Evolutionary conservation across 257 asterid species (phyloP).

Genomic region (Solanum dulcamara): DNA sequence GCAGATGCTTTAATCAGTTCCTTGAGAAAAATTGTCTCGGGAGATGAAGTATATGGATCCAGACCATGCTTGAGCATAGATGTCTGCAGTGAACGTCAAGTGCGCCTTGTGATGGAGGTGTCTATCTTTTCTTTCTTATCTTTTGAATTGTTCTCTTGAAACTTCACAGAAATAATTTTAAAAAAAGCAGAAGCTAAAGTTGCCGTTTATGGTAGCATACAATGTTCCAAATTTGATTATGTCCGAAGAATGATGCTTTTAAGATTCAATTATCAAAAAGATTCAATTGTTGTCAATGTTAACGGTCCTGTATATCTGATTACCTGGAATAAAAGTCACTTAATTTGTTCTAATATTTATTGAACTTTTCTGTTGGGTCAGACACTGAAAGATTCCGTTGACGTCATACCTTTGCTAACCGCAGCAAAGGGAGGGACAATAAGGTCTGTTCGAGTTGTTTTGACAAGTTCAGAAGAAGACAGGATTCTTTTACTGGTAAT

Average conservation of each 20-base stretch:
- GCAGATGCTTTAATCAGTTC: conserved; percentile 60
- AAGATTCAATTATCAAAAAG: no score
- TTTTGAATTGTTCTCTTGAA: background rate
- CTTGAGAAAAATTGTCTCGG: conserved; percentile 53
- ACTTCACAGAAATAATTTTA: background rate
- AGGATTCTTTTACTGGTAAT: conserved; percentile 54
- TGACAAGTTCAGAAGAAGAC: conserved; percentile 74
- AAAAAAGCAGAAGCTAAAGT: background rate
- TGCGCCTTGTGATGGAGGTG: conserved; percentile 59
- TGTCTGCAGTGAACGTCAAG: conserved; percentile 81
- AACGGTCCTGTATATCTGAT: background rate
- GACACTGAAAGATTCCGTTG: conserved; percentile 43
- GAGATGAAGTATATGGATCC: conserved; percentile 57
- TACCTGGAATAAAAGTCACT: background rate
- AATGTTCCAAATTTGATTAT: background rate
- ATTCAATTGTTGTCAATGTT: background rate
- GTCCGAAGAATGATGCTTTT: background rate
- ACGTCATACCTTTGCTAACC: conserved; percentile 48
- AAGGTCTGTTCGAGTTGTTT: conserved; percentile 57
- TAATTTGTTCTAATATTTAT: conserved; percentile 1
- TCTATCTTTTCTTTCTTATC: conserved; percentile 2
- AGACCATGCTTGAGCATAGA: conserved; percentile 75
- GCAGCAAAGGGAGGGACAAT: conserved; percentile 47
- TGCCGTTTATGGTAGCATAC: background rate
- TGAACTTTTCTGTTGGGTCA: conserved; percentile 26